Evolutionary conservation across 2,329 filamentous ascomycete genomes (phyloP).

Genomic region (Thyridium curvatum): DNA sequence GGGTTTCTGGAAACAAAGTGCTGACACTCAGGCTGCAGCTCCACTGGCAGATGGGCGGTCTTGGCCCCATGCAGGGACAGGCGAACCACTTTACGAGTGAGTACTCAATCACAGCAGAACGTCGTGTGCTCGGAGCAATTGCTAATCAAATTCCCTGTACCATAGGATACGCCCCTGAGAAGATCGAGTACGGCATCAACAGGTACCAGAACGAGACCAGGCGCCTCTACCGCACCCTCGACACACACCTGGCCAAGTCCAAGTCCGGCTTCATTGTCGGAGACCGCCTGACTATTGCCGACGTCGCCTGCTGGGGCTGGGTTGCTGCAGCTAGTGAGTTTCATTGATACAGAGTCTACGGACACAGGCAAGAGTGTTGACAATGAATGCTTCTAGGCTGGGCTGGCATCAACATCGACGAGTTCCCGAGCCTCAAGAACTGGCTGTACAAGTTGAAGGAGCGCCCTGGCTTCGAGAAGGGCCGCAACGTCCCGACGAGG

Average conservation of each 20-base stretch:
- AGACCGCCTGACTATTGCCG: conserved; percentile 66
- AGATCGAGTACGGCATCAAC: conserved; percentile 75
- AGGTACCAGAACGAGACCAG: conserved; percentile 78
- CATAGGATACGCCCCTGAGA: conserved; percentile 68
- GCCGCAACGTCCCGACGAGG: conserved; percentile 57
- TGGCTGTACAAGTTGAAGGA: conserved; percentile 70
- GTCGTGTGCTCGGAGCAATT: too few species aligned
- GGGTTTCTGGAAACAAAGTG: conserved; percentile 3
- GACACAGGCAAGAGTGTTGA: background rate
- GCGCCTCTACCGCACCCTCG: conserved; percentile 73
- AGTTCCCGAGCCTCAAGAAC: conserved; percentile 69
- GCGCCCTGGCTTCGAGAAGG: conserved; percentile 68
- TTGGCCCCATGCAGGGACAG: conserved; percentile 80
- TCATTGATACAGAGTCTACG: background rate
- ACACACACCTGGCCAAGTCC: conserved; percentile 59
- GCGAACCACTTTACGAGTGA: conserved; percentile 73
- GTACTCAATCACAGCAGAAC: conserved; percentile 11
- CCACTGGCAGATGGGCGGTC: conserved; percentile 72
- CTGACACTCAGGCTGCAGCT: conserved; percentile 27
- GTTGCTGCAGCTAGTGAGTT: conserved; percentile 45
- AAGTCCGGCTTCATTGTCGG: conserved; percentile 57
- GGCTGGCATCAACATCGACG: conserved; percentile 62
- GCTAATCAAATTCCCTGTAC: too few species aligned
- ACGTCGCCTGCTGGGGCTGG: conserved; percentile 80
- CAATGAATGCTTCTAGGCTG: conserved; percentile 39